phyloP scores from a whole-genome alignment of 169 alveolate genomes.

The Plasmodium ovale region DNA sequence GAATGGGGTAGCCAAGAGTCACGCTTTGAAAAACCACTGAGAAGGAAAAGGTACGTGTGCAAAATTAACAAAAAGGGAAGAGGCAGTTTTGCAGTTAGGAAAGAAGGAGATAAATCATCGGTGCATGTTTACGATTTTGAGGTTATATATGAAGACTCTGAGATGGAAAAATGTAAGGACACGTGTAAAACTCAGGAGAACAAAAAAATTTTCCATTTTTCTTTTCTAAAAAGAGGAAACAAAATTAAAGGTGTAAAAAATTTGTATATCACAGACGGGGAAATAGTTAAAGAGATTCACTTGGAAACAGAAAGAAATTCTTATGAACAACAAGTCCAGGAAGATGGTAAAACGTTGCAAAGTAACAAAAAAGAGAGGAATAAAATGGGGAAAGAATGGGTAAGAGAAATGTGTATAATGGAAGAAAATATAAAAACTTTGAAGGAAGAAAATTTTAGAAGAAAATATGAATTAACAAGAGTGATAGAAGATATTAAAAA shows the following conservation, averaged over 20 bases:
- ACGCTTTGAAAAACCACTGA: background rate
- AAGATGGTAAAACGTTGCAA: too few species aligned
- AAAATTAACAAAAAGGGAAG: conserved; percentile 46
- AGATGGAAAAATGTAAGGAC: background rate
- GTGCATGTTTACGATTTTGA: conserved; percentile 15
- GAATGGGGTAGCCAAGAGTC: too few species aligned
- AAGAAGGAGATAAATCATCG: conserved; percentile 7
- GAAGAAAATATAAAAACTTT: conserved; percentile 7
- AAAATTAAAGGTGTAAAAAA: conserved; percentile 3
- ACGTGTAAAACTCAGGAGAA: background rate
- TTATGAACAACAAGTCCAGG: too few species aligned
- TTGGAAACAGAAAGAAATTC: too few species aligned
- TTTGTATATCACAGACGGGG: background rate
- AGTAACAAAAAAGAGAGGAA: background rate
- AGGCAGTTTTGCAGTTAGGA: conserved; percentile 21
- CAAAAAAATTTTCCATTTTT: conserved; percentile 14
- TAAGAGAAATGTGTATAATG: background rate
- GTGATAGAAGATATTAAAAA: conserved; percentile 1
- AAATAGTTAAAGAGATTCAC: background rate
- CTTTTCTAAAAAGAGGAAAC: conserved; percentile 41
- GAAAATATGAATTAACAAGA: conserved; percentile 35
- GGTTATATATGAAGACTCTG: conserved; percentile 6
- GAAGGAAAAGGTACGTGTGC: conserved; percentile 26
- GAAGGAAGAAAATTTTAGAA: conserved; percentile 17
- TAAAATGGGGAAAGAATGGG: background rate